Evolutionary conservation across 176 grass and related monocot species (phyloP), one percentile per base, ranked within the genome.

Genomic region (Oryza punctata): DNA sequence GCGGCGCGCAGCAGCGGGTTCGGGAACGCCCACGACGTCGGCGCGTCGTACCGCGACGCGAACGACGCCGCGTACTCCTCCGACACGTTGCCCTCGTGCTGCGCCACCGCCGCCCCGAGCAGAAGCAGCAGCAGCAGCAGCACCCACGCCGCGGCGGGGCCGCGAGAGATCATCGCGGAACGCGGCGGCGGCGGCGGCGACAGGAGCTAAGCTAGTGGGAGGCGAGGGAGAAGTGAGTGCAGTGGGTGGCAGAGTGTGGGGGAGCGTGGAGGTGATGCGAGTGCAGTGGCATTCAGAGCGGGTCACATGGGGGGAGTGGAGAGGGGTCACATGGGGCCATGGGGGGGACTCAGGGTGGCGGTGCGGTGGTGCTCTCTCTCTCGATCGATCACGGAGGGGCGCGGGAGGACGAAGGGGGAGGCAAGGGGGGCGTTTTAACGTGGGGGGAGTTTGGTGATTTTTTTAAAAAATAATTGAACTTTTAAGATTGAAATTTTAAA

Each of bases 1-100:
- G 95, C 86, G 7, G 87, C 84, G 0, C 90, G 81, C 16, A 97
- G 92, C 3, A 82, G 78, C 41, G 86, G 27, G 84, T 91, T 97
- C 0, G 84, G 70, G 83, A 97, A 97, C 1, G 86, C 0, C 90
- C 91, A 96, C 32, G 70, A 46, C 23, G 94, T 18, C 40, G 94
- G 94, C 30, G 90, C 88, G 9, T 65, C 79, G 75, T 92, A 90
- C 15, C 85, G 78, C 6, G 63, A 4, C 0, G 67, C 70, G 0
- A 88, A 14, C 0, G 84, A 84, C 0, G 89, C 75, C 37, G 84
- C 89, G 80, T 69, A 60, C 10, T 41, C 7, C 21, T 88, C 84
- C 5, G 67, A 2, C 32, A 77, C 67, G 32, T 43, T 71, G 15
- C 90, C 78, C 67, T 87, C 81, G 69, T 88, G 86, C 85, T 88